A percentile compares a stretch with the other conserved stretches of the same genome.
phyloP scores from a whole-genome alignment of 257 asterid species.

The Oldenlandia corymbosa region DNA sequence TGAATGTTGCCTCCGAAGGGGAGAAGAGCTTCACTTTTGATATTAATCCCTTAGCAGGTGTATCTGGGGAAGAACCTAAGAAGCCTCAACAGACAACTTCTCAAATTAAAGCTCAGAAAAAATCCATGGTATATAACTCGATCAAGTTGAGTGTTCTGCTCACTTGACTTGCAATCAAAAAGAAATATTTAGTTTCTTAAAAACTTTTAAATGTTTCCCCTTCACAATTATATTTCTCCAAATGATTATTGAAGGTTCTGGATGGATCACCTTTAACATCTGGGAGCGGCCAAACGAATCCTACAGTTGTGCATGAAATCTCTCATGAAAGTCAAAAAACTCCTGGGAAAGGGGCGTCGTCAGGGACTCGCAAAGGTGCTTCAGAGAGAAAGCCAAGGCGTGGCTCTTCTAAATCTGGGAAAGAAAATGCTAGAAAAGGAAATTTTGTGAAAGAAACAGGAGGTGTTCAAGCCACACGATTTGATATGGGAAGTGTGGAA shows the following conservation, averaged over 20 bases:
- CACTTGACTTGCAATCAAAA: not conserved
- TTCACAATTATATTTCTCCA: constrained; percentile 9
- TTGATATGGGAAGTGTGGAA: constrained; percentile 36
- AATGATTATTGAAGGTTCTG: constrained; percentile 40
- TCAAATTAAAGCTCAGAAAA: constrained; percentile 39
- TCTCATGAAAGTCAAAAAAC: constrained; percentile 38
- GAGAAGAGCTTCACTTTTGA: constrained; percentile 60
- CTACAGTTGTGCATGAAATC: constrained; percentile 35
- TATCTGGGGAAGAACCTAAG: constrained; percentile 38
- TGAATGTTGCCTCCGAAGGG: constrained; percentile 34
- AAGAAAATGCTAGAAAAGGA: constrained; percentile 62
- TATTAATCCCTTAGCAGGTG: constrained; percentile 42
- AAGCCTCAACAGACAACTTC: constrained; percentile 35
- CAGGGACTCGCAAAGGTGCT: constrained; percentile 39
- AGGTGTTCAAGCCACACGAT: constrained; percentile 44
- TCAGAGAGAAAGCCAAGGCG: constrained; percentile 74
- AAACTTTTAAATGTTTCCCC: not conserved
- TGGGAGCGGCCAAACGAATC: constrained; percentile 38
- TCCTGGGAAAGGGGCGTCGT: constrained; percentile 31
- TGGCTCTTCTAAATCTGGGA: constrained; percentile 51
- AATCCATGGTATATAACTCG: constrained; percentile 35
- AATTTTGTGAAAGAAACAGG: constrained; percentile 42
- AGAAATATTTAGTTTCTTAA: not conserved
- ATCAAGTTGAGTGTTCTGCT: constrained; percentile 1
- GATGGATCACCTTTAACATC: constrained; percentile 46